Base-by-base conservation (phyloP, 345 rosid species). In the Rhodomyrtus tomentosa region DNA sequence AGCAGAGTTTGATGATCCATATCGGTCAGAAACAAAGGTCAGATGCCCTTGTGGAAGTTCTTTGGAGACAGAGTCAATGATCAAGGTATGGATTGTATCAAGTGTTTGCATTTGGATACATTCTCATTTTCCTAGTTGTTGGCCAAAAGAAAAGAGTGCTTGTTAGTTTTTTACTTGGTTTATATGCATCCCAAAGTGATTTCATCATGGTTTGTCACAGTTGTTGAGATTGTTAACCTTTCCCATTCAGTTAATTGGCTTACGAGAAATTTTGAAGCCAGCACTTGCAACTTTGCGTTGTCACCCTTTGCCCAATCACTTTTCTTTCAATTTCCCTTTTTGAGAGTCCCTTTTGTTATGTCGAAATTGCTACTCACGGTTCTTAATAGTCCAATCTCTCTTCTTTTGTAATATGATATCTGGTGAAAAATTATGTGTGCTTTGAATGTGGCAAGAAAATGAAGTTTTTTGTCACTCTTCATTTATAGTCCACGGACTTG, bases 1-100 rank as follows among this genome's bases (percentile, higher is more conserved):
- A 87, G 98, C 91, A 72, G 98, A 96, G 85, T 59, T 84, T 20
- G 98, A 92, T 58, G 94, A 94, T 84, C 86, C 89, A 53, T 87
- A 84, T 84, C 93, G 85, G 55, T 83, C 83, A 49, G 95, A 94
- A 85, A 87, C 88, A 68, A 96, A 93, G 91, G 94, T 96, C 90
- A 93, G 98, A 82, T 98, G 99, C 88, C 95, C 93, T 16, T 98
- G 99, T 90, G 98, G 98, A 89, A 98, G 91, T 87, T 87, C 93
- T 48, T 87, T 91, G 89, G 94, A 93, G 86, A 86, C 92, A 13
- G 98, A 93, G 81, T 90, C 96, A 83, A 93, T 94, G 93, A 91
- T 96, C 89, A 88, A 87, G 99, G 99, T 94, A 62, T 76, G 84
- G 50, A 27, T 24, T 76, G 58, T 36, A 20, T 7, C 14, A 36